A percentile compares a stretch with the other conserved stretches of the same genome.
Conservation (phyloP, 2,329 filamentous ascomycete genomes). For the Fusarium mexicanum region DNA sequence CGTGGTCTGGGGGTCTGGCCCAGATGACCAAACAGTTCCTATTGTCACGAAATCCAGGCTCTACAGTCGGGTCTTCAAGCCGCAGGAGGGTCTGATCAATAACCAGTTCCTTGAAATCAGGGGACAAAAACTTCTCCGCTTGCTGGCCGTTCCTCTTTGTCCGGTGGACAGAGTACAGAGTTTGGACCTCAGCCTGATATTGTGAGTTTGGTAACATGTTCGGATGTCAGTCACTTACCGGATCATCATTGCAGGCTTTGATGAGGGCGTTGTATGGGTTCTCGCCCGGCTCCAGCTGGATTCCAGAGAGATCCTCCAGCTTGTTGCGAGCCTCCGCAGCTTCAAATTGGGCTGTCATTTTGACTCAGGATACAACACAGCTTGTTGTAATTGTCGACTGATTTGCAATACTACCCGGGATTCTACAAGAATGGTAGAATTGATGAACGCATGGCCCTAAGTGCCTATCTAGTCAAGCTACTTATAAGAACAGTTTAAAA, state of each 20-base stretch:
- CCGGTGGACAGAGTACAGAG: conserved; percentile 78
- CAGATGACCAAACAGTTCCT: conserved; percentile 88
- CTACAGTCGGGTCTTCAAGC: conserved; percentile 69
- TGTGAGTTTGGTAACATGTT: background rate
- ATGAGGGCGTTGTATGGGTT: conserved; percentile 85
- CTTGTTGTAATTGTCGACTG: background rate
- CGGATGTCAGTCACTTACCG: conserved; percentile 59
- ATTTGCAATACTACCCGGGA: background rate
- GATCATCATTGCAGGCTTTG: conserved; percentile 69
- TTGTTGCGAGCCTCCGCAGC: conserved; percentile 57
- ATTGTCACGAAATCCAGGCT: conserved; percentile 77
- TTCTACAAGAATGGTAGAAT: background rate
- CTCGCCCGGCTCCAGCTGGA: conserved; percentile 60
- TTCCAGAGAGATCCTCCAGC: conserved; percentile 64
- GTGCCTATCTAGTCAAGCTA: background rate
- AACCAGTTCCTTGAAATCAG: conserved; percentile 74
- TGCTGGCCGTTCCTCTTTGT: conserved; percentile 80
- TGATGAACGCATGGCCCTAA: background rate
- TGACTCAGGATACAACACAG: background rate
- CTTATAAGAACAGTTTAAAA: conserved; percentile 9
- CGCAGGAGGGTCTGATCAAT: conserved; percentile 80
- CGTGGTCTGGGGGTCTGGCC: conserved; percentile 80
- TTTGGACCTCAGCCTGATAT: conserved; percentile 71
- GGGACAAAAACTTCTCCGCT: conserved; percentile 74
- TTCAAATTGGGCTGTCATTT: conserved; percentile 33